A percentile compares a stretch with the other conserved stretches of the same genome.
phyloP scores from a whole-genome alignment of 1,284 basidiomycete genomes.

The Boletus semigastroideus region DNA sequence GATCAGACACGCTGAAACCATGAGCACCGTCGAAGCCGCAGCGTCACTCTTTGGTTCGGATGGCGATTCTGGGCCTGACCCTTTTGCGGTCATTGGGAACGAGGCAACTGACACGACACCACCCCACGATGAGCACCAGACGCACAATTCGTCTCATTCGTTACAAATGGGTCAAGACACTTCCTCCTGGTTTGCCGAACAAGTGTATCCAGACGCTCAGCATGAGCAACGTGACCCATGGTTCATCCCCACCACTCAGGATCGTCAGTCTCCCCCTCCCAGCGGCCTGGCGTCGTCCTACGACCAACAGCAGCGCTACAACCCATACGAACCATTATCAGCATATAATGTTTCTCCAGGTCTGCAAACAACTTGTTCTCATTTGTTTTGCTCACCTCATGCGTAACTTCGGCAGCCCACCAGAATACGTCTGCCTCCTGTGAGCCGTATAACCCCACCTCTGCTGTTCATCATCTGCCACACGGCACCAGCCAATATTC shows the following conservation, averaged over 20 bases:
- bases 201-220: conserved; percentile 31
- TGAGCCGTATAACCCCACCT: conserved; percentile 21
- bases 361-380: conserved; percentile 15
- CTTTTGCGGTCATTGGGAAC: conserved; percentile 61
- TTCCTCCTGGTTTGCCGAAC: conserved; percentile 32
- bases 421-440: conserved; percentile 12
- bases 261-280: conserved; percentile 16
- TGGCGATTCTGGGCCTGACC: conserved; percentile 56
- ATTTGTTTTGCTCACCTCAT: conserved; percentile 8
- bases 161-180: conserved; percentile 36
- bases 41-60: conserved; percentile 72
- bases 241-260: conserved; percentile 27
- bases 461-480: conserved; percentile 15
- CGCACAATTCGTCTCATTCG: conserved; percentile 21
- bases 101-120: conserved; percentile 31
- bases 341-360: conserved; percentile 21
- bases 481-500: conserved; percentile 15
- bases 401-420: conserved; percentile 6
- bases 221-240: conserved; percentile 30
- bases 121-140: conserved; percentile 23
- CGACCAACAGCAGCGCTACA: conserved; percentile 30
- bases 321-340: conserved; percentile 24
- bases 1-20: conserved; percentile 38
- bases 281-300: conserved; percentile 17
- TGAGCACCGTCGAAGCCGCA: conserved; percentile 71